Evolutionary conservation across 108 stramenopile genomes (phyloP).

Genomic region (Parietichytrium sp.): DNA sequence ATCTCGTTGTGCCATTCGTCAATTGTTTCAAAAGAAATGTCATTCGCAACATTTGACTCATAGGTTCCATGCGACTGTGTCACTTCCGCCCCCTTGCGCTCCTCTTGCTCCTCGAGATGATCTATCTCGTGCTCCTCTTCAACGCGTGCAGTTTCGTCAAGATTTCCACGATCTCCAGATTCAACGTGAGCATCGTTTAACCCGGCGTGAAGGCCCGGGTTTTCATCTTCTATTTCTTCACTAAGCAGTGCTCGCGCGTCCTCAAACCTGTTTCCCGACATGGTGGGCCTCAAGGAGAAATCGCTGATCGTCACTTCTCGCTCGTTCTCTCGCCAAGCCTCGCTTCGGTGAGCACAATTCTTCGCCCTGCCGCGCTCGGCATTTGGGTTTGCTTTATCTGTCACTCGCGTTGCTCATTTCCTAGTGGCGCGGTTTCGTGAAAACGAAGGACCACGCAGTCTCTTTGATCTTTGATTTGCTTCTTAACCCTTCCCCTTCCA

Average conservation of each 20-base stretch:
- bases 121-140: neutral
- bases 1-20: neutral
- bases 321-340: neutral
- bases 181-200: neutral
- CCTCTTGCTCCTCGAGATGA: neutral
- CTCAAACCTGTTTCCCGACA: neutral
- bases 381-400: too few relatives aligned
- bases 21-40: neutral
- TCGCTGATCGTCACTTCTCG: too few relatives aligned
- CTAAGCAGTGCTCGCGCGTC: neutral
- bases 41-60: neutral
- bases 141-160: neutral
- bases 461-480: too few relatives aligned
- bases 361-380: too few relatives aligned
- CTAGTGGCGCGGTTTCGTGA: too few relatives aligned
- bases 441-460: too few relatives aligned
- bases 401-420: too few relatives aligned
- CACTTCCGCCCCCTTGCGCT: constrained; percentile 20
- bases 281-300: too few relatives aligned
- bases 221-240: neutral
- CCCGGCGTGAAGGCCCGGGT: neutral
- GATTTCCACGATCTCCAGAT: neutral
- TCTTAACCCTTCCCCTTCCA: too few relatives aligned
- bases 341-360: neutral
- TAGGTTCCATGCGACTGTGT: neutral